Evolutionary conservation across 2,329 filamentous ascomycete genomes (phyloP).

Genomic region (Septoria petroselini): DNA sequence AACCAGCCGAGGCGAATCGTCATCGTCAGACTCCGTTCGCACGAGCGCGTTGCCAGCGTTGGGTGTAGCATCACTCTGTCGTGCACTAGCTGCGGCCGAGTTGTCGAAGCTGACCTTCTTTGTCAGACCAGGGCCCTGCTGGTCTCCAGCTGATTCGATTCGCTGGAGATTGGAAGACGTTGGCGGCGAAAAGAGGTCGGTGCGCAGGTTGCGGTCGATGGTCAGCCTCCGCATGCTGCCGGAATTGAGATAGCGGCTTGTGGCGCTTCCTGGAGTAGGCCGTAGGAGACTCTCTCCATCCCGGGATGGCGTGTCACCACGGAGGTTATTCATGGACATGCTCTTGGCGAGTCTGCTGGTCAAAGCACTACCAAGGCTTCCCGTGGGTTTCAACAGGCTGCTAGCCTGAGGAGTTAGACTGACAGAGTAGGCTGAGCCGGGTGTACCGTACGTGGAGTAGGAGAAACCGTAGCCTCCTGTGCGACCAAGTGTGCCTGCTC

Average conservation of each 20-base stretch:
- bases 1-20: slow-evolving; percentile 46
- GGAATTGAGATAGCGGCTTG: slow-evolving; percentile 63
- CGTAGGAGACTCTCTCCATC: slow-evolving; percentile 81
- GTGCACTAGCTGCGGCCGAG: slow-evolving; percentile 44
- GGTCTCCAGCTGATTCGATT: slow-evolving; percentile 28
- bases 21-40: slow-evolving; percentile 47
- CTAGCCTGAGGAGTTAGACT: slow-evolving; percentile 68
- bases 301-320: slow-evolving; percentile 61
- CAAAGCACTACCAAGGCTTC: slow-evolving; percentile 63
- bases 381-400: slow-evolving; percentile 58
- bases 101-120: slow-evolving; percentile 94
- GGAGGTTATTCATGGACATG: slow-evolving; percentile 80
- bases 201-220: slow-evolving; percentile 83
- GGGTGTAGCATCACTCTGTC: slow-evolving; percentile 40
- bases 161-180: slow-evolving; percentile 19
- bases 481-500: slow-evolving; percentile 41
- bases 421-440: slow-evolving; percentile 47
- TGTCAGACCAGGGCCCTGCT: slow-evolving; percentile 47
- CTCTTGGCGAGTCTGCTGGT: slow-evolving; percentile 67
- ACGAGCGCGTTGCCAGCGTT: slow-evolving; percentile 48
- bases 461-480: slow-evolving; percentile 75
- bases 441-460: slow-evolving; percentile 82
- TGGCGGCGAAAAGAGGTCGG: slow-evolving; percentile 54
- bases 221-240: slow-evolving; percentile 83
- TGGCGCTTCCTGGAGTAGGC: slow-evolving; percentile 58